A percentile compares a stretch with the other conserved stretches of the same genome.
Conservation (phyloP, 768 basidiomycete species). For the Lentinula guzmanii region DNA sequence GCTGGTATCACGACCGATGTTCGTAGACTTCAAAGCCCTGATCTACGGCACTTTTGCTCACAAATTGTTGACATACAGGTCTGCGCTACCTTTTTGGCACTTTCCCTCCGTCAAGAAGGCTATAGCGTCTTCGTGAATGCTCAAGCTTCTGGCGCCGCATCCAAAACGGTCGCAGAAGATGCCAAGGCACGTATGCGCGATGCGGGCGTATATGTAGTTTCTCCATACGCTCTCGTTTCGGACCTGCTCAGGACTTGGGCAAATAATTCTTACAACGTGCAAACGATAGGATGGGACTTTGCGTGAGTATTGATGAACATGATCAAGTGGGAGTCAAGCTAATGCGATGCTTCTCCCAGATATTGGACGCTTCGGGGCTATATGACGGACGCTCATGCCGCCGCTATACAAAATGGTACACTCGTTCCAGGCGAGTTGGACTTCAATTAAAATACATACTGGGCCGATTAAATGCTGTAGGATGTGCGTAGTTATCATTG, state of each 20-base stretch:
- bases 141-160: constrained; percentile 39
- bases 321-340: neutral
- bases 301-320: neutral
- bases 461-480: too few relatives aligned
- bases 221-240: constrained; percentile 33
- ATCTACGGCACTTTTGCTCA: neutral
- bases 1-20: constrained; percentile 46
- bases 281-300: constrained; percentile 11
- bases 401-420: constrained; percentile 22
- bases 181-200: constrained; percentile 44
- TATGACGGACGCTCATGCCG: constrained; percentile 24
- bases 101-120: constrained; percentile 38
- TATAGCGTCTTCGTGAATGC: constrained; percentile 42
- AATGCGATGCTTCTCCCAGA: constrained; percentile 8
- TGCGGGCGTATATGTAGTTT: constrained; percentile 39
- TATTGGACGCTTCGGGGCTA: constrained; percentile 24
- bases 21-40: constrained; percentile 9
- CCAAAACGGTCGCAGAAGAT: constrained; percentile 30
- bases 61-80: constrained; percentile 22
- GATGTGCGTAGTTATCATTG: too few relatives aligned
- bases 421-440: constrained; percentile 13
- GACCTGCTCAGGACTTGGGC: constrained; percentile 51
- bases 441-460: neutral
- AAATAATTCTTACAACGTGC: constrained; percentile 39
- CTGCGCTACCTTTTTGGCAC: constrained; percentile 41